Conservation (phyloP, 2,329 filamentous ascomycete species). For the Mollisiaceae sp. region DNA sequence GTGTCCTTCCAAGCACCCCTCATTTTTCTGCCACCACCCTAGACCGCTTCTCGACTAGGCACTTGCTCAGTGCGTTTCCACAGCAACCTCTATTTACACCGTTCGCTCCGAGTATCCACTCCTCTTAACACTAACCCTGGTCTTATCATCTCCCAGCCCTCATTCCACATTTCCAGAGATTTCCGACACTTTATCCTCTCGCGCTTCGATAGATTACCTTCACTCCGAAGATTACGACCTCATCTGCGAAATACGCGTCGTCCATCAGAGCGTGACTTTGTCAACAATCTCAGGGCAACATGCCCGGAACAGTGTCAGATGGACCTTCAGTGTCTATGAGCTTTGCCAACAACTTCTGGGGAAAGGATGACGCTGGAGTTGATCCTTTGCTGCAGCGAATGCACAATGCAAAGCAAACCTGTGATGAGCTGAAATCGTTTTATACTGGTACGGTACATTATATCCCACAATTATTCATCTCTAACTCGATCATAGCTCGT, state of each 20-base stretch:
- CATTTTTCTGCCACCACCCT: neutral
- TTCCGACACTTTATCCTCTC: conserved; percentile 15
- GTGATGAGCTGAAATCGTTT: conserved; percentile 91
- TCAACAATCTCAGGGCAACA: conserved; percentile 30
- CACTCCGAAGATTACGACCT: conserved; percentile 1
- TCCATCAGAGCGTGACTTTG: conserved; percentile 3
- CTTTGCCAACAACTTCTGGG: conserved; percentile 99
- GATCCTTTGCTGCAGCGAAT: conserved; percentile 90
- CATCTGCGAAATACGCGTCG: conserved; percentile 10
- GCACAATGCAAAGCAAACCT: conserved; percentile 91
- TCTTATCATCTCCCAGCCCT: neutral
- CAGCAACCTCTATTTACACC: conserved; percentile 3
- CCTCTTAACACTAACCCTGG: neutral
- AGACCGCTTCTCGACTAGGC: neutral
- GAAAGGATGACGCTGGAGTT: conserved; percentile 97
- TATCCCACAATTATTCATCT: conserved; percentile 8
- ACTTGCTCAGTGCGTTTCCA: neutral
- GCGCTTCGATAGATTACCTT: conserved; percentile 1
- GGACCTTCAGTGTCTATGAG: conserved; percentile 46
- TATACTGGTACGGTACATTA: conserved; percentile 69
- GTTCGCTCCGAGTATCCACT: neutral
- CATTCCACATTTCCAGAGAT: conserved; percentile 7
- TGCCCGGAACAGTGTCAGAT: conserved; percentile 43
- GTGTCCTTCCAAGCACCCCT: neutral
- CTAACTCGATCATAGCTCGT: conserved; percentile 61